Base-by-base conservation (phyloP, 768 basidiomycete genomes). In the Russula sp. region DNA sequence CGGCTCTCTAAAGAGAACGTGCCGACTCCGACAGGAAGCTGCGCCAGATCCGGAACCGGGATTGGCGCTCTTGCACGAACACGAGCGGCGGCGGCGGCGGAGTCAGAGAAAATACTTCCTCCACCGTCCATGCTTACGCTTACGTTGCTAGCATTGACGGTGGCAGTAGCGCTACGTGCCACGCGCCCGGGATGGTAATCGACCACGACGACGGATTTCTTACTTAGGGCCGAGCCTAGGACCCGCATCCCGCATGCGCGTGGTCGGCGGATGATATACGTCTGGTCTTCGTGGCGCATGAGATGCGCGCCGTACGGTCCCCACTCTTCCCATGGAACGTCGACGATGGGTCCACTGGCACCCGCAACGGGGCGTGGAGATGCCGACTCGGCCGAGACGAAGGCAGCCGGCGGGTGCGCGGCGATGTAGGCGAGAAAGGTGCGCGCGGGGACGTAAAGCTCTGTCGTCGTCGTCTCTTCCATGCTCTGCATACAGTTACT, bases 341-440 rank as follows among this genome's bases (percentile, higher is more conserved):
- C 10, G 2, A 64, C 5, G 2, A 56, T 2, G 14, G 38, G 63
- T 1, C 13, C 24, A 20, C 30, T 16, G 13, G 26, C 26, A 3
- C 18, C 3, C 0, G 8, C 18, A n/a, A n/a, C n/a, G 6, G 8
- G 16, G 50, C 30, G 40, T 18, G 36, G 8, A 34, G 61, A 38
- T 3, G 53, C 11, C n/a, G 36, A 46, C 8, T 40, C 20, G 8
- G 14, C 18, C 5, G 32, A 13, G 10, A 20, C 16, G 24, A 4
- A 8, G 10, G 7, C 16, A 16, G 24, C 26, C 1, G 22, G 42
- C 2, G 30, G 26, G n/a, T 65, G 55, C 4, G 54, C 24, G 18
- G 54, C 59, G 7, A 65, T 61, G 30, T 65, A 61, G 10, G 48
- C 18, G 40, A 65, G 64, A 40, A 65, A 65, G 30, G 64, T 65